Evolutionary conservation across 257 asterid species (phyloP).

Genomic region (Misopates orontium): DNA sequence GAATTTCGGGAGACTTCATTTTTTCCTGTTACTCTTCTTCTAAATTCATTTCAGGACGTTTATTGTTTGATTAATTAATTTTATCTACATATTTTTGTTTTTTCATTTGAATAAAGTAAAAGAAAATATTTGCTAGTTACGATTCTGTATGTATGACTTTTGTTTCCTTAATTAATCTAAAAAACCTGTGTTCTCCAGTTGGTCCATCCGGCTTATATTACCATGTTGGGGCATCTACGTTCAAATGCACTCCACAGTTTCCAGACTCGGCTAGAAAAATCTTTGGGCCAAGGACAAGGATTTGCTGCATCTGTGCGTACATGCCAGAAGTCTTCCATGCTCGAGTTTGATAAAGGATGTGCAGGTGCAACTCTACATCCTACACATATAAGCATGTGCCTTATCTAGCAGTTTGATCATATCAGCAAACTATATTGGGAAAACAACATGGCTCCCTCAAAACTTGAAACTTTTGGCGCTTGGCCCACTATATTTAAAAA

Average conservation of each 20-base stretch:
- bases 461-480: too few relatives aligned
- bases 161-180: too few relatives aligned
- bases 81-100: background rate
- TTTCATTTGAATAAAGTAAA: background rate
- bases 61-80: background rate
- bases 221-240: conserved; percentile 56
- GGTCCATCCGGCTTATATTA: conserved; percentile 50
- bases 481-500: too few relatives aligned
- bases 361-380: conserved; percentile 42
- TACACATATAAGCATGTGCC: conserved; percentile 5
- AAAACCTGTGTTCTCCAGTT: conserved; percentile 26
- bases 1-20: too few relatives aligned
- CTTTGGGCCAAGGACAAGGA: conserved; percentile 47
- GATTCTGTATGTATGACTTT: too few relatives aligned
- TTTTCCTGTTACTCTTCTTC: background rate
- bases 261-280: conserved; percentile 38
- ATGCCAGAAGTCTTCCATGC: conserved; percentile 40
- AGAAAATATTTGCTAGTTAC: background rate
- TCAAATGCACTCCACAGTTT: conserved; percentile 42
- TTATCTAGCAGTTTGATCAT: too few relatives aligned
- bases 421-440: too few relatives aligned
- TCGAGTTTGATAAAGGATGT: conserved; percentile 54
- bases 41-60: background rate
- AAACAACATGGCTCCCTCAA: too few relatives aligned
- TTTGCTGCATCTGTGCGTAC: conserved; percentile 51